Evolutionary conservation across 2,329 filamentous ascomycete species (phyloP).

Genomic region (Fusarium sp.): DNA sequence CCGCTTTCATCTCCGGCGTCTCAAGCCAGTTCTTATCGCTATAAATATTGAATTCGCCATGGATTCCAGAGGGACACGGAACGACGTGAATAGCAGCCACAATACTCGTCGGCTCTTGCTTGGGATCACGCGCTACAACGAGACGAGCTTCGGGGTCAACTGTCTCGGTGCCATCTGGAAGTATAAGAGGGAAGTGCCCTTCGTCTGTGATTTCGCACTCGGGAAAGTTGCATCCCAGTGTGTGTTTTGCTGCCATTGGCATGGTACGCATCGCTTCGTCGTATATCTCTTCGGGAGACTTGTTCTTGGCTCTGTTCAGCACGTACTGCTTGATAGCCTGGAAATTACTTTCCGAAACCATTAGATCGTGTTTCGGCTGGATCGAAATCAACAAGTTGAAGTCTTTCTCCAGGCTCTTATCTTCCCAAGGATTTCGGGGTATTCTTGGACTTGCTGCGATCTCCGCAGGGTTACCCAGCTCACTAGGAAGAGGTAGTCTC

Average conservation of each 20-base stretch:
- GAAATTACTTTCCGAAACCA: constrained; percentile 5
- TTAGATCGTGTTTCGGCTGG: not conserved
- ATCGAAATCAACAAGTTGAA: not conserved
- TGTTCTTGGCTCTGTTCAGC: not conserved
- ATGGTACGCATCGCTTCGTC: not conserved
- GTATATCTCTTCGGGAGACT: not conserved
- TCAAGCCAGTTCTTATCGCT: not conserved
- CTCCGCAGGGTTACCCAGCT: not conserved
- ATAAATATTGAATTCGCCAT: not conserved
- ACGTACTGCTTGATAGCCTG: constrained; percentile 3
- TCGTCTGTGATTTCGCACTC: constrained; percentile 2
- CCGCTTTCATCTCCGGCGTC: not conserved
- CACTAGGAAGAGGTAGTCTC: not conserved
- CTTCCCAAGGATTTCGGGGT: not conserved
- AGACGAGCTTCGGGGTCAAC: not conserved
- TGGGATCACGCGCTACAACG: not conserved
- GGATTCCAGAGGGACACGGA: not conserved
- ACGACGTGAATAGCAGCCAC: not conserved
- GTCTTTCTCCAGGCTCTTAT: not conserved
- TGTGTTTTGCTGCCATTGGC: not conserved
- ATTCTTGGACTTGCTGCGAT: not conserved
- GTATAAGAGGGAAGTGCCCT: not conserved
- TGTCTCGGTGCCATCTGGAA: not conserved
- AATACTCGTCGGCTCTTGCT: not conserved
- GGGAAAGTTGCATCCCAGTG: not conserved